Percentiles rank a stretch among this genome's conserved stretches.
phyloP scores from a whole-genome alignment of 345 rosid species.

The Brassica juncea region DNA sequence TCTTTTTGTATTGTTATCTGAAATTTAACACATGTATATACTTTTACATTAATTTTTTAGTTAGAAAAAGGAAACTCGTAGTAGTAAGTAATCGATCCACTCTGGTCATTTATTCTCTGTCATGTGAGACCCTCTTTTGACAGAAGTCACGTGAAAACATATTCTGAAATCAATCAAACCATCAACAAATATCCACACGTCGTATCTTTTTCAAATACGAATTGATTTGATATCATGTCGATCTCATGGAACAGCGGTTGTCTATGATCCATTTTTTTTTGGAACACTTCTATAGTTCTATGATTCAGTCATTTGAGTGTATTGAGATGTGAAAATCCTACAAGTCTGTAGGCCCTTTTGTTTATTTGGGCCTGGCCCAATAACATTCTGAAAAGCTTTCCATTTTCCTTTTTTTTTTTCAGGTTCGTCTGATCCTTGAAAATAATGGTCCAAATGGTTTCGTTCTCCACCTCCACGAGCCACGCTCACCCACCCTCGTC shows the following conservation, averaged over 20 bases:
- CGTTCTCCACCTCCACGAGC: slow-evolving; percentile 37
- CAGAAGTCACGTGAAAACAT: slow-evolving; percentile 6
- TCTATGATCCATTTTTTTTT: neutral
- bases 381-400: neutral
- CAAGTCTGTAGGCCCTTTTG: neutral
- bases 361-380: slow-evolving; percentile 25
- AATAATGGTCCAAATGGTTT: slow-evolving; percentile 41
- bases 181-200: slow-evolving; percentile 8
- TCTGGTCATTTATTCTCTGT: neutral
- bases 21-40: neutral
- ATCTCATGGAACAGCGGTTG: neutral
- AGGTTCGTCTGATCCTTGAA: slow-evolving; percentile 16
- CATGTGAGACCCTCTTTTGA: slow-evolving; percentile 10
- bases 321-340: neutral
- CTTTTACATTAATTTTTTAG: too few species aligned
- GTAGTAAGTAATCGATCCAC: neutral
- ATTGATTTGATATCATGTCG: neutral
- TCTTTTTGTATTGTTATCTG: neutral
- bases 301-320: neutral
- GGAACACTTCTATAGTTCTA: too few species aligned
- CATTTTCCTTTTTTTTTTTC: neutral
- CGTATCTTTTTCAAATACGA: neutral
- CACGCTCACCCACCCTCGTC: slow-evolving; percentile 37
- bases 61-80: neutral
- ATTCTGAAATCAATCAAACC: neutral